Conservation (phyloP, 2,329 filamentous ascomycete genomes). For the Fulvia fulva region DNA sequence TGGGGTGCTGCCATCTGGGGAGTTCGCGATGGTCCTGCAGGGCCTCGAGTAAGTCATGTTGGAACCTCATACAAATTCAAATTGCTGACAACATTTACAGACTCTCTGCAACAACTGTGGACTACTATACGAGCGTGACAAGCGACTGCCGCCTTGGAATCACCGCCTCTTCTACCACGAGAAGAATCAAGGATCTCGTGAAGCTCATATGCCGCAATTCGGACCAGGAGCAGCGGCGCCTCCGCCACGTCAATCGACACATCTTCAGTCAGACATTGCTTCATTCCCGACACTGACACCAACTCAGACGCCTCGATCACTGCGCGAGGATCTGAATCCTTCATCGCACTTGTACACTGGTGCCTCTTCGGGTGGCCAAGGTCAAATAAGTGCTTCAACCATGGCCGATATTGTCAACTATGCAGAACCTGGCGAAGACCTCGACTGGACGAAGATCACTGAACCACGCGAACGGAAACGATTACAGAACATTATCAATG, state of each 20-base stretch:
- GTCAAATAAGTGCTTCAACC: conserved; percentile 32
- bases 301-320: conserved; percentile 10
- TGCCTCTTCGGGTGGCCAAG: conserved; percentile 31
- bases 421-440: conserved; percentile 38
- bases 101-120: conserved; percentile 92
- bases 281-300: conserved; percentile 26
- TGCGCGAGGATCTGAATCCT: conserved; percentile 25
- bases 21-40: conserved; percentile 83
- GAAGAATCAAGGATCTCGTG: conserved; percentile 35
- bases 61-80: neutral
- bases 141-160: conserved; percentile 73
- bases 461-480: conserved; percentile 37
- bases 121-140: conserved; percentile 80
- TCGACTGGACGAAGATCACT: conserved; percentile 38
- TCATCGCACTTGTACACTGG: conserved; percentile 34
- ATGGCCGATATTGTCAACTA: conserved; percentile 36
- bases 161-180: conserved; percentile 61
- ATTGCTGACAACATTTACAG: conserved; percentile 44
- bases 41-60: conserved; percentile 64
- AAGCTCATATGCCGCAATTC: conserved; percentile 23
- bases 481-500: conserved; percentile 39
- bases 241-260: conserved; percentile 21
- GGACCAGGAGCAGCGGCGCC: conserved; percentile 8
- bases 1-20: conserved; percentile 93
- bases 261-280: conserved; percentile 31